phyloP scores from a whole-genome alignment of 495 filamentous ascomycete genomes.

The Baudoinia panamericana region DNA sequence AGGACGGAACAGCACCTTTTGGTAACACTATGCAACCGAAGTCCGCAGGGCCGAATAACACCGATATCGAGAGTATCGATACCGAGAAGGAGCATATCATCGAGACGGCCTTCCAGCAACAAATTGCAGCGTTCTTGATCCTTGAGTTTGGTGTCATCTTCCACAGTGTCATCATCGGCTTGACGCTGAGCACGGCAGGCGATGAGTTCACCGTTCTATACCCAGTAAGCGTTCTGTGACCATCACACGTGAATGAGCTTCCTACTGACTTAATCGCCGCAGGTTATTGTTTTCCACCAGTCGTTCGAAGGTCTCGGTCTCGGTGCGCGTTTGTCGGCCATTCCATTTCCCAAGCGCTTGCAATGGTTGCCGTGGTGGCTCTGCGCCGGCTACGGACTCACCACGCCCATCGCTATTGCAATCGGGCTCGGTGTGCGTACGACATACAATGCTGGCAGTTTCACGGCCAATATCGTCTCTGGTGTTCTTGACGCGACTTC shows the following conservation, averaged over 20 bases:
- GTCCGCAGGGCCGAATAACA: conserved; percentile 18
- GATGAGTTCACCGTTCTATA: conserved; percentile 30
- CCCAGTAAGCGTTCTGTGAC: conserved; percentile 16
- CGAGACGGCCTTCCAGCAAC: conserved; percentile 35
- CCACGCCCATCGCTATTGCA: conserved; percentile 73
- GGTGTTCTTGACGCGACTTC: conserved; percentile 79
- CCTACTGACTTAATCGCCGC: neutral
- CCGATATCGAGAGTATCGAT: conserved; percentile 2
- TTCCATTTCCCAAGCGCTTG: conserved; percentile 56
- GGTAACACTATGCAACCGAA: conserved; percentile 4
- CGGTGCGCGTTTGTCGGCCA: conserved; percentile 56
- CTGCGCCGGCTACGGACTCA: conserved; percentile 53
- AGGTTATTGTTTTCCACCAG: conserved; percentile 34
- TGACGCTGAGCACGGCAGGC: conserved; percentile 32
- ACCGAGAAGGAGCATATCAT: conserved; percentile 16
- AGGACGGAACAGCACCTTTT: conserved; percentile 8
- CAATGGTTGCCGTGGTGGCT: conserved; percentile 59
- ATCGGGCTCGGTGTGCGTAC: conserved; percentile 61
- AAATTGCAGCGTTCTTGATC: conserved; percentile 34
- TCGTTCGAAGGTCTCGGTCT: conserved; percentile 37
- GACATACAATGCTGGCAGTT: conserved; percentile 48
- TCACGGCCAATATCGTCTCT: conserved; percentile 57
- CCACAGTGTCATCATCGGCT: conserved; percentile 34
- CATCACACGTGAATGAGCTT: neutral
- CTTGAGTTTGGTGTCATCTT: conserved; percentile 39